Conservation (phyloP, 768 basidiomycete species). For the Tylopilus sp. region DNA sequence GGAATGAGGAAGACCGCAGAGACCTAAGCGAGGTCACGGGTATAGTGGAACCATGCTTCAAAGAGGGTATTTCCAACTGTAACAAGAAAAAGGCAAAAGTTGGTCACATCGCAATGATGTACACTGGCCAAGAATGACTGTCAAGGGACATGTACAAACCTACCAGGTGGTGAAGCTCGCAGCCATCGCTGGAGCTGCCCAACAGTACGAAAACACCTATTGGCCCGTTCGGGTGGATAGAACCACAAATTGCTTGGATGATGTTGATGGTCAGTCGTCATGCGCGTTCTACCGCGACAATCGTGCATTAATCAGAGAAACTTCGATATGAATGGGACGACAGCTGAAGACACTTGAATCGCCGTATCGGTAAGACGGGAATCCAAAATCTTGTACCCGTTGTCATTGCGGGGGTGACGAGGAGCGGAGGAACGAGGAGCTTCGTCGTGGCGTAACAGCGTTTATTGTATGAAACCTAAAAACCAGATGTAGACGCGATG, state of each 20-base stretch:
- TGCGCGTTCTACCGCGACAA: constrained; percentile 13
- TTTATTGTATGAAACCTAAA: constrained; percentile 24
- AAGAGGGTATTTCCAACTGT: constrained; percentile 15
- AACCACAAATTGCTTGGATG: not conserved
- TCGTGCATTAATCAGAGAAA: constrained; percentile 13
- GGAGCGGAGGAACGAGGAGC: constrained; percentile 16
- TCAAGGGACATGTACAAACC: constrained; percentile 12
- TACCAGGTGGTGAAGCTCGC: not conserved
- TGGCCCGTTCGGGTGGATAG: constrained; percentile 4
- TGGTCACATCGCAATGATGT: constrained; percentile 5
- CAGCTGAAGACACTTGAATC: constrained; percentile 8
- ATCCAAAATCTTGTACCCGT: constrained; percentile 11
- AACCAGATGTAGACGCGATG: constrained; percentile 2
- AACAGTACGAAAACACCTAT: not conserved
- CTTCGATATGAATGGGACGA: constrained; percentile 17
- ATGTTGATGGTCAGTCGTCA: constrained; percentile 8
- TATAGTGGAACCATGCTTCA: constrained; percentile 20
- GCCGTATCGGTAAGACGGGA: constrained; percentile 11
- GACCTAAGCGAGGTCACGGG: constrained; percentile 26
- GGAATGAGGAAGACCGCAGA: constrained; percentile 23
- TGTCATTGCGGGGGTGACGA: constrained; percentile 22
- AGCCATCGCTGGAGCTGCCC: not conserved
- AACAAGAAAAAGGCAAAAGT: constrained; percentile 4
- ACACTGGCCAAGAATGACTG: constrained; percentile 3
- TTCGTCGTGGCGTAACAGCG: not conserved